Percentiles rank a stretch among this genome's conserved stretches.
Evolutionary conservation across 768 basidiomycete genomes (phyloP).

Genomic region (Rhodotorula graminis): DNA sequence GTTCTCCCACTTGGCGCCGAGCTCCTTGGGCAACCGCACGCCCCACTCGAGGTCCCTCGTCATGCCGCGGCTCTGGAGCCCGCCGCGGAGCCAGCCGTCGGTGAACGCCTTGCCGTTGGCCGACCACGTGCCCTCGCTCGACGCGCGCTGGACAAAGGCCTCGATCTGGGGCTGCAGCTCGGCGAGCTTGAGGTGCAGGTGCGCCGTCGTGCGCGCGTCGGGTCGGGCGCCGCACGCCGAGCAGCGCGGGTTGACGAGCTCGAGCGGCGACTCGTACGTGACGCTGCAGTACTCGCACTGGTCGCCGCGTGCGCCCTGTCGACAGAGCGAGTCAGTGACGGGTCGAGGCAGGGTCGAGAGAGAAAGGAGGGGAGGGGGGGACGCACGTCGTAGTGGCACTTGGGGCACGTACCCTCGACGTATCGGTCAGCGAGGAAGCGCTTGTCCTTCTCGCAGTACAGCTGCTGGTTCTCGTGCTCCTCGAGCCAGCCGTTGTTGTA

Average conservation of each 20-base stretch:
- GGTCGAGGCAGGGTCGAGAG: background rate
- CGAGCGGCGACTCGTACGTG: slow-evolving; percentile 79
- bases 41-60: slow-evolving; percentile 96
- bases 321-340: background rate
- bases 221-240: slow-evolving; percentile 74
- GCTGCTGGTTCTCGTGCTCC: slow-evolving; percentile 83
- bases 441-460: slow-evolving; percentile 70
- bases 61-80: slow-evolving; percentile 79
- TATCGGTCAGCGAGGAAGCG: slow-evolving; percentile 92
- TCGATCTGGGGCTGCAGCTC: slow-evolving; percentile 73
- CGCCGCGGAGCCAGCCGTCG: slow-evolving; percentile 78
- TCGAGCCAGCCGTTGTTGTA: slow-evolving; percentile 70
- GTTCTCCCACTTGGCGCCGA: slow-evolving; percentile 76
- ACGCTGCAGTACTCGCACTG: slow-evolving; percentile 93
- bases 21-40: slow-evolving; percentile 80
- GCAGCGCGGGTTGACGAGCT: slow-evolving; percentile 91
- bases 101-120: slow-evolving; percentile 87
- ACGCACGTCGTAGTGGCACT: slow-evolving; percentile 76
- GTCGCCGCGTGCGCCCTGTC: slow-evolving; percentile 89
- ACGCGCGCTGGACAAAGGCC: slow-evolving; percentile 77
- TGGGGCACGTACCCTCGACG: slow-evolving; percentile 95
- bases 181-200: slow-evolving; percentile 88
- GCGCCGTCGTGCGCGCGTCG: slow-evolving; percentile 71
- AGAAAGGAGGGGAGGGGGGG: background rate
- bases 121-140: slow-evolving; percentile 82